These are phyloP conservation scores for Diaporthe vexans DNA, from an alignment of 2,329 filamentous ascomycete genomes.

Conservation along the genomic window DNA sequence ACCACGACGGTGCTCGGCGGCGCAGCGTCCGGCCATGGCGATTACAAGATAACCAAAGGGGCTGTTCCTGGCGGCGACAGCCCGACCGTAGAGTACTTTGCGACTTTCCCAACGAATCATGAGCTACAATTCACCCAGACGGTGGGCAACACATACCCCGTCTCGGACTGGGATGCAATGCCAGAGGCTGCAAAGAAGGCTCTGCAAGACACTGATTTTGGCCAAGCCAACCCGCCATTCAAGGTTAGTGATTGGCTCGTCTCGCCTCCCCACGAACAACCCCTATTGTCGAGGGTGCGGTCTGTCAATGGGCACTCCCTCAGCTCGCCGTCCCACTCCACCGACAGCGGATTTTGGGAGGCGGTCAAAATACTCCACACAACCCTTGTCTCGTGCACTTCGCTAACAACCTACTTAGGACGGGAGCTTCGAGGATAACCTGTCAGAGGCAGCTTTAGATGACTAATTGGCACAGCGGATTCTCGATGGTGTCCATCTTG, in stretches of 20 bases:
- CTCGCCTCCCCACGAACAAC: not conserved
- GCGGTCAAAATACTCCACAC: not conserved
- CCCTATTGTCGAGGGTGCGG: not conserved
- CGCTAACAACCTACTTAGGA: not conserved
- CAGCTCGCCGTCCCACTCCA: not conserved
- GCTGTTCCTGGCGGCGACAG: slow-evolving; percentile 44
- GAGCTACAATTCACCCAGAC: slow-evolving; percentile 53
- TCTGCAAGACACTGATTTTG: slow-evolving; percentile 54
- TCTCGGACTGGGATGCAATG: slow-evolving; percentile 59
- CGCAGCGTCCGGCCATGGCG: slow-evolving; percentile 54
- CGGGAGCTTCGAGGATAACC: slow-evolving; percentile 18
- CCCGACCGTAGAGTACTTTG: slow-evolving; percentile 52
- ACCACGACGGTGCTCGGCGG: slow-evolving; percentile 50
- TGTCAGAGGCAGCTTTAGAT: slow-evolving; percentile 28
- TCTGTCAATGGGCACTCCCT: not conserved
- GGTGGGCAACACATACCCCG: slow-evolving; percentile 51
- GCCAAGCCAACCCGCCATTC: slow-evolving; percentile 56
- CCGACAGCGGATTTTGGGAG: not conserved
- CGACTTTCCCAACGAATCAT: slow-evolving; percentile 52
- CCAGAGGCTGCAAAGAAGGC: slow-evolving; percentile 50
- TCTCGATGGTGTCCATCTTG: not conserved
- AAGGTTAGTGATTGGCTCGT: slow-evolving; percentile 42
- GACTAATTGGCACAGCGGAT: not conserved
- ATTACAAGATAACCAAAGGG: slow-evolving; percentile 47
- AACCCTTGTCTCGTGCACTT: not conserved